A percentile compares a stretch with the other conserved stretches of the same genome.
Evolutionary conservation across 2,329 filamentous ascomycete genomes (phyloP).

Genomic region (Pyrenophora seminiperda): DNA sequence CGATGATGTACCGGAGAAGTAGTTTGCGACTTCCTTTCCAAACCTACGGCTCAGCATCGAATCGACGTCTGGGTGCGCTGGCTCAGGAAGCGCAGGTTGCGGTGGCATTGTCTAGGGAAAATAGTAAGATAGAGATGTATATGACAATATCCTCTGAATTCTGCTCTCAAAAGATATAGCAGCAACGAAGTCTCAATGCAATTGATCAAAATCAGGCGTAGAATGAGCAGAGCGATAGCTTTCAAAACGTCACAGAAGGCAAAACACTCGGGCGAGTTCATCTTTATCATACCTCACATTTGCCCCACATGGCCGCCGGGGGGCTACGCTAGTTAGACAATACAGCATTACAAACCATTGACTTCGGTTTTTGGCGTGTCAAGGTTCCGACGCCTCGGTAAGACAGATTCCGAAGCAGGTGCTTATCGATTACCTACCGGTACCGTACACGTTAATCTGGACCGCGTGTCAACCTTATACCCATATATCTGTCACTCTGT

Average conservation of each 20-base stretch:
- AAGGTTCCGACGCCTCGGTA: slow-evolving; percentile 30
- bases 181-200: neutral
- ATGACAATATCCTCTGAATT: neutral
- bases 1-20: slow-evolving; percentile 65
- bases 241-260: neutral
- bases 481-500: too few species aligned
- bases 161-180: too few species aligned
- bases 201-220: too few species aligned
- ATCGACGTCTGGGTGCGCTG: slow-evolving; percentile 63
- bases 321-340: slow-evolving; percentile 12
- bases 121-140: neutral
- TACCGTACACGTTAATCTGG: slow-evolving; percentile 14
- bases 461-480: neutral
- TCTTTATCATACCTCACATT: slow-evolving; percentile 7
- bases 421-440: slow-evolving; percentile 38
- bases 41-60: slow-evolving; percentile 78
- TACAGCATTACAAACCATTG: slow-evolving; percentile 11
- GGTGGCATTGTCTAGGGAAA: slow-evolving; percentile 33
- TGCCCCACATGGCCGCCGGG: slow-evolving; percentile 9
- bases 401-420: slow-evolving; percentile 22
- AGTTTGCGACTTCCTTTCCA: slow-evolving; percentile 80
- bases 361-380: neutral
- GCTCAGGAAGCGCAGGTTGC: slow-evolving; percentile 59
- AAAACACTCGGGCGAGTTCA: slow-evolving; percentile 5
- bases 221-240: too few species aligned